A percentile compares a stretch with the other conserved stretches of the same genome.
phyloP scores from a whole-genome alignment of 1,139 yeast genomes.

The Blastobotrys niveus region DNA sequence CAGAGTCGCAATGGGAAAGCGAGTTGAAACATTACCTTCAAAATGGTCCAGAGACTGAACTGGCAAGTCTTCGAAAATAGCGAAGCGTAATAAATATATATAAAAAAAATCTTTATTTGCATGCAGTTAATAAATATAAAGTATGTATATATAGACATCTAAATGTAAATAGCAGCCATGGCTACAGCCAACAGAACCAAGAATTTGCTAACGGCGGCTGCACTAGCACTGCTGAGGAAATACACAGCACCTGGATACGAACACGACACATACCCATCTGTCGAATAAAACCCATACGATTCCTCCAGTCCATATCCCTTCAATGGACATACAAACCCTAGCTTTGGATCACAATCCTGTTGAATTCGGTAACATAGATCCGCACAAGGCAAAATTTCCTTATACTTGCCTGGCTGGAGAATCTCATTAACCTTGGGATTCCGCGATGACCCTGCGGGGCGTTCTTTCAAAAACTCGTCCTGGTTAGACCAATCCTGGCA shows the following conservation, averaged over 20 bases:
- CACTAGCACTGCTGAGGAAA: conserved; percentile 19
- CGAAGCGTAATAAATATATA: not conserved
- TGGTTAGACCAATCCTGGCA: conserved; percentile 53
- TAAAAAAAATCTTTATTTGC: not conserved
- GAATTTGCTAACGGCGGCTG: not conserved
- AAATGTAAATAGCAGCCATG: not conserved
- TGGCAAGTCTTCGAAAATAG: conserved; percentile 3
- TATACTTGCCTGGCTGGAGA: conserved; percentile 62
- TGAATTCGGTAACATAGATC: conserved; percentile 74
- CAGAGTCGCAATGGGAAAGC: conserved; percentile 56
- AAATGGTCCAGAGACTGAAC: conserved; percentile 25
- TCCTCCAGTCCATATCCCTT: conserved; percentile 16
- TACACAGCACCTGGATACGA: conserved; percentile 37
- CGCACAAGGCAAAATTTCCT: conserved; percentile 81
- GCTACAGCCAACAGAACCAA: not conserved
- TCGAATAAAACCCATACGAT: conserved; percentile 29
- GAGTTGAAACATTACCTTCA: conserved; percentile 20
- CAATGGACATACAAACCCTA: conserved; percentile 70
- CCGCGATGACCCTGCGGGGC: conserved; percentile 54
- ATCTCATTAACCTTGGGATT: conserved; percentile 51
- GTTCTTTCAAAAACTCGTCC: conserved; percentile 42
- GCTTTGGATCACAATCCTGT: conserved; percentile 74
- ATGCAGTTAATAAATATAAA: not conserved
- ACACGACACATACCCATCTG: conserved; percentile 34
- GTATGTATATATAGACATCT: conserved; percentile 1